Conservation (phyloP, 371 early-diverging fungal genomes). For the Syncephalastrum monosporum region DNA sequence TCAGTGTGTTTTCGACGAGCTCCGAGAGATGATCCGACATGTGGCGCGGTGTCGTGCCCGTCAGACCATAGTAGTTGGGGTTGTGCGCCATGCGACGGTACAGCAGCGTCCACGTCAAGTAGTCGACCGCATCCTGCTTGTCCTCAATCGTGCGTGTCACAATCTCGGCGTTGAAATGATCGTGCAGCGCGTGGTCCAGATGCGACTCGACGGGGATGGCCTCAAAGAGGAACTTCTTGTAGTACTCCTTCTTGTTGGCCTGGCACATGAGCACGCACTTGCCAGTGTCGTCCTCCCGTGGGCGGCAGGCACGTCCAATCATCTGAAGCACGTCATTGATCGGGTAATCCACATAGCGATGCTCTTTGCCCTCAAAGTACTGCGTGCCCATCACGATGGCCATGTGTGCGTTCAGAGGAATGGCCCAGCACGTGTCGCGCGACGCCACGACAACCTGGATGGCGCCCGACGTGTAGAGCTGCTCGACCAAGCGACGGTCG, state of each 20-base stretch:
- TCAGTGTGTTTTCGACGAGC: conserved; percentile 88
- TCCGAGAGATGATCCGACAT: conserved; percentile 93
- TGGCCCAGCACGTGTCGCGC: conserved; percentile 89
- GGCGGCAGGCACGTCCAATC: conserved; percentile 90
- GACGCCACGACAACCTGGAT: conserved; percentile 90
- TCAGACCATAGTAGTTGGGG: conserved; percentile 95
- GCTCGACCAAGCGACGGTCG: conserved; percentile 75
- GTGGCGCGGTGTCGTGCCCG: conserved; percentile 84
- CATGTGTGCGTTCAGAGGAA: conserved; percentile 76
- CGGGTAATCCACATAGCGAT: conserved; percentile 93
- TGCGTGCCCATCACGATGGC: conserved; percentile 97
- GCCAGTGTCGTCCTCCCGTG: conserved; percentile 68
- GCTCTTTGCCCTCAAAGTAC: conserved; percentile 90
- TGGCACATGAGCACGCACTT: conserved; percentile 93
- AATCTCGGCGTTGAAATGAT: conserved; percentile 95
- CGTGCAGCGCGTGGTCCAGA: conserved; percentile 86
- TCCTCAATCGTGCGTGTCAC: conserved; percentile 91
- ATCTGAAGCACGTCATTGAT: conserved; percentile 95
- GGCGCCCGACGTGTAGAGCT: conserved; percentile 75
- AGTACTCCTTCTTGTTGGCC: conserved; percentile 91
- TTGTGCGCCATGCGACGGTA: conserved; percentile 94
- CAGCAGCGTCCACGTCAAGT: conserved; percentile 95
- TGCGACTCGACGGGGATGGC: conserved; percentile 94
- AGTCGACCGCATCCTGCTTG: conserved; percentile 98
- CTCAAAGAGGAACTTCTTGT: conserved; percentile 95